Evolutionary conservation across 2,329 filamentous ascomycete species (phyloP), one percentile per base, ranked within the genome.

Genomic region (Cladosporium sphaerospermum): DNA sequence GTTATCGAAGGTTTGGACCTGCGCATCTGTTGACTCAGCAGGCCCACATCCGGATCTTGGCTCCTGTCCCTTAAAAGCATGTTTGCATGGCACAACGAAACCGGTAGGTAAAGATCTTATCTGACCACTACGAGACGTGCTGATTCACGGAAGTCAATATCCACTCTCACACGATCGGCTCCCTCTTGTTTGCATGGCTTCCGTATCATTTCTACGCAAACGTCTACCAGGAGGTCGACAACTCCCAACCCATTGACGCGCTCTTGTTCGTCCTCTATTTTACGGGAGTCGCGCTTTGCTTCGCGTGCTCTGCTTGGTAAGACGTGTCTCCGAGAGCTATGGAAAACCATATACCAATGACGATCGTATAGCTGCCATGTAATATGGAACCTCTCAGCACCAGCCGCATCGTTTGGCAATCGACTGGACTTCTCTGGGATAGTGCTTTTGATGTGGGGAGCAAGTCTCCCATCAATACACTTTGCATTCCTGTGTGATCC

Each of bases 401-500:
- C 37, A 9, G 48, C 53, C 3, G 50, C 55, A n/a, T 39, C 33
- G 6, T 51, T 54, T 2, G 52, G 52, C 36, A 60, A 58, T 42
- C 52, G 47, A 37, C 40, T 57, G 3, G 58, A 60, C 48, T 58
- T 44, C 44, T 49, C 34, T 13, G 58, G 58, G 2, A 59, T 60
- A 9, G 55, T 60, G 2, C 42, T 60, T n/a, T 47, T 60, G 2
- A 57, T 60, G 55, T 59, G 56, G 56, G 50, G 56, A 37, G 56
- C 58, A 8, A 57, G 54, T 48, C 36, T 60, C 4, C 51, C 58
- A 8, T 60, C 58, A 0, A 54, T 60, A 1, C 53, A 60, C 36
- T 60, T 54, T 18, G 58, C 50, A 4, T 60, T 60, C 16, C n/a
- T 44, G 3, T 55, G 55, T 16, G 45, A 58, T 19, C 31, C 54